Base-by-base conservation (phyloP, 371 early-diverging fungal genomes). In the Syncephalastrum monosporum region DNA sequence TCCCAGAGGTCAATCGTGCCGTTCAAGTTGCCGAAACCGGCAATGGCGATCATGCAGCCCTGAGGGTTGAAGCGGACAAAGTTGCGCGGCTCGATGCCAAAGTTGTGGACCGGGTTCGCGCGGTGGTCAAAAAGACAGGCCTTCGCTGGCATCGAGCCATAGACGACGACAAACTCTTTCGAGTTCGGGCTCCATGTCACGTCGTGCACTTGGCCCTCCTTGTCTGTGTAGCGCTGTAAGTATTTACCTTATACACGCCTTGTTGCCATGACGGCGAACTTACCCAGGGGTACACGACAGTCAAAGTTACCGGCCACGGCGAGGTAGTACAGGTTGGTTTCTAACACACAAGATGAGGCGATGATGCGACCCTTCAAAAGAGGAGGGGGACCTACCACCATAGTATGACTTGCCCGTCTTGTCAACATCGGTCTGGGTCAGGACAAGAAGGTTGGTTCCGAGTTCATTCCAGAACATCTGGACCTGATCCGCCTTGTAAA, bases 1-100 rank as follows among this genome's bases (percentile, higher is more conserved):
- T 97, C 97, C 91, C 92, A 97, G 52, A 98, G 69, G 65, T 95
- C 95, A 59, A 96, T 77, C 8, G 90, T 91, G 27, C 98, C 98
- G 13, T 92, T 86, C 77, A 98, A 82, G 73, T 97, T 98, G 46
- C 98, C 98, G 60, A 97, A 96, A 42, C 98, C 98, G 25, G 73
- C 97, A 56, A 97, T 76, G 60, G 82, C 86, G 50, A 96, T 71
- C 25, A 92, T 75, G 15, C 93, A 82, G 56, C 98, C 98, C 53
- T 93, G 91, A 33, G 96, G 94, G 59, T 86, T 93, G 83, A 85
- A 97, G 63, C 77, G 81, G 51, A 94, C 90, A 56, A 77, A 85
- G 73, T 98, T 98, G 57, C 96, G 90, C 33, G 92, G 89, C 44
- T 85, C 88, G 29, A 82, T 77, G 56, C 92, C 94, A 72, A 98